These are phyloP conservation scores for Bonia amplexicaulis DNA, from an alignment of 176 grass and related monocot genomes.

Conservation along the genomic window DNA sequence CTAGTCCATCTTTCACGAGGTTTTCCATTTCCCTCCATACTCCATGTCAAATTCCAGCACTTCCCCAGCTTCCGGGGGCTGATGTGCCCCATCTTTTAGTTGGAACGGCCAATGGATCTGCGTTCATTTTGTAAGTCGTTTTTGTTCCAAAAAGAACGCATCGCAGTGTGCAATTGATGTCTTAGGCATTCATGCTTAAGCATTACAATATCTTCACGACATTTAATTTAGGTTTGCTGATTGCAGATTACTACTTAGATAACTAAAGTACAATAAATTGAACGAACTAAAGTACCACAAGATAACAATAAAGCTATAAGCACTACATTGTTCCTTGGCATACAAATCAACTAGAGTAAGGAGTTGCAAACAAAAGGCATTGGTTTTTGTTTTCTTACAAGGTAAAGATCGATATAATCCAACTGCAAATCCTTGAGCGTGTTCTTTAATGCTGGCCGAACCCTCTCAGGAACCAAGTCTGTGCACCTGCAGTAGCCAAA, in stretches of 20 bases:
- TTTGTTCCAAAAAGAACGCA: not conserved
- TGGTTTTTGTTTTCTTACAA: constrained; percentile 28
- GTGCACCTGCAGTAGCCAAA: constrained; percentile 51
- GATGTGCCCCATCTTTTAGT: constrained; percentile 61
- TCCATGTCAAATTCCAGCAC: constrained; percentile 75
- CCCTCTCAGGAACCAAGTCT: constrained; percentile 57
- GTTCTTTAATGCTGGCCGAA: constrained; percentile 44
- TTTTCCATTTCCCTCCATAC: constrained; percentile 84
- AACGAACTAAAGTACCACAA: not conserved
- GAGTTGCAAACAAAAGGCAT: not conserved
- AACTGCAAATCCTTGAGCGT: constrained; percentile 66
- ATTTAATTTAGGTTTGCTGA: not conserved
- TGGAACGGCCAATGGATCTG: constrained; percentile 79
- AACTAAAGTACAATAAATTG: not conserved
- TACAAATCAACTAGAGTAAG: not conserved
- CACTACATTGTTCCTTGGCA: not conserved
- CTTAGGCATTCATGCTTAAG: not conserved
- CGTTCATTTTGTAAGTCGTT: constrained; percentile 1
- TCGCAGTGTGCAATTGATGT: not conserved
- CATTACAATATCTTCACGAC: not conserved
- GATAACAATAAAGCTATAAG: not conserved
- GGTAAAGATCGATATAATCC: constrained; percentile 73
- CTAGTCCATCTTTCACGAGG: constrained; percentile 57
- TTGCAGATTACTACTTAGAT: not conserved
- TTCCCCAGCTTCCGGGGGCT: constrained; percentile 56